phyloP scores from a whole-genome alignment of 768 basidiomycete species.

The Roridomyces roridus region DNA sequence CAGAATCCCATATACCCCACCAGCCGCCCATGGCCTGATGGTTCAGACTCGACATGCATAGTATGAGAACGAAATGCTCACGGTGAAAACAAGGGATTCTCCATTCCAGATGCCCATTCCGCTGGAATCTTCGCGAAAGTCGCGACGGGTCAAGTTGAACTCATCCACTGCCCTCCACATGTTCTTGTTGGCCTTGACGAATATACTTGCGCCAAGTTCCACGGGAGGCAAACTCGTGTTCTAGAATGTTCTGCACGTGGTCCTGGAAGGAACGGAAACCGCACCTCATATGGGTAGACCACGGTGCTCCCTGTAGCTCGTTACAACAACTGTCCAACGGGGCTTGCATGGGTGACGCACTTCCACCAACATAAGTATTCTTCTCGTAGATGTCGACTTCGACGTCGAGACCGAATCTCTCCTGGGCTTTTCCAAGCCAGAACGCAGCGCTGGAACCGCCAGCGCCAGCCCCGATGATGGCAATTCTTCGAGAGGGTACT shows the following conservation, averaged over 20 bases:
- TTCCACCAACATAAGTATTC: constrained; percentile 78
- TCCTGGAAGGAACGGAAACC: no score
- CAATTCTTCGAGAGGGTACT: constrained; percentile 67
- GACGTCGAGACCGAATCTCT: constrained; percentile 69
- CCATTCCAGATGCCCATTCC: constrained; percentile 88
- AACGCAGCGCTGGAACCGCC: constrained; percentile 84
- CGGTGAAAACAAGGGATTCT: constrained; percentile 66
- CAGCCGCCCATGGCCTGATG: constrained; percentile 36
- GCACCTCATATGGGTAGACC: constrained; percentile 71
- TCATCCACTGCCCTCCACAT: constrained; percentile 79
- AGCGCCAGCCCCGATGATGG: constrained; percentile 91
- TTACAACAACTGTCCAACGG: constrained; percentile 1
- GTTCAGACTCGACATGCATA: neutral
- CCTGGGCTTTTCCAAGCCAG: constrained; percentile 82
- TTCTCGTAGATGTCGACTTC: constrained; percentile 88
- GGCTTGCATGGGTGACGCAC: constrained; percentile 69
- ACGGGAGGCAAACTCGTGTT: constrained; percentile 60
- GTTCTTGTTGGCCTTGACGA: constrained; percentile 75
- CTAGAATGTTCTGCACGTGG: no score
- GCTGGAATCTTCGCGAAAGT: constrained; percentile 54
- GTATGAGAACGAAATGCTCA: constrained; percentile 37
- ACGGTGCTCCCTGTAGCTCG: constrained; percentile 68
- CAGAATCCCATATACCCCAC: constrained; percentile 73
- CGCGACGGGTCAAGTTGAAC: constrained; percentile 68
- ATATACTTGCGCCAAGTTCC: constrained; percentile 91